Percentiles rank a stretch among this genome's conserved stretches.
These are phyloP conservation scores for Hymenoscyphus infarciens DNA, from an alignment of 2,329 filamentous ascomycete genomes.

Conservation along the genomic window DNA sequence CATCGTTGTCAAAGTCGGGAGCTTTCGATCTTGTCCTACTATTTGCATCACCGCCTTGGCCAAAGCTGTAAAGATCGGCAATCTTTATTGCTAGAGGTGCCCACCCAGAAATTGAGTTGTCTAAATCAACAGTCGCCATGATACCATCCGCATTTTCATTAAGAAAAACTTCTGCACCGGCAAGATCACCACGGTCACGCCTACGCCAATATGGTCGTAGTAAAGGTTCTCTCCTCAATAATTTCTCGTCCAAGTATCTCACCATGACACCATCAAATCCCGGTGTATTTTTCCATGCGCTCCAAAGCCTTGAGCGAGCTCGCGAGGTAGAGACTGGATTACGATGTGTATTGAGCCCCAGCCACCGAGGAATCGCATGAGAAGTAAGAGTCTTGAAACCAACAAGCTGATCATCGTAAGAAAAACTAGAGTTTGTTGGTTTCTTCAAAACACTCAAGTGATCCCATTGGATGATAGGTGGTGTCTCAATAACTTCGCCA, in stretches of 20 bases:
- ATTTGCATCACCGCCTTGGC: slow-evolving; percentile 38
- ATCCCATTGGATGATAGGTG: slow-evolving; percentile 51
- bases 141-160: slow-evolving; percentile 35
- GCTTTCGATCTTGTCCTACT: slow-evolving; percentile 38
- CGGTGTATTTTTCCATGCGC: slow-evolving; percentile 43
- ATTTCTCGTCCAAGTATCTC: slow-evolving; percentile 46
- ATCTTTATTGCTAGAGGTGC: slow-evolving; percentile 38
- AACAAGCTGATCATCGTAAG: slow-evolving; percentile 50
- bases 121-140: slow-evolving; percentile 36
- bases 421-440: slow-evolving; percentile 41
- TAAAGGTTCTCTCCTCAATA: slow-evolving; percentile 41
- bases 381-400: slow-evolving; percentile 39
- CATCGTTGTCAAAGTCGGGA: slow-evolving; percentile 40
- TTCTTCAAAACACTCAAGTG: slow-evolving; percentile 42
- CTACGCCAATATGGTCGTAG: slow-evolving; percentile 40
- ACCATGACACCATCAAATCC: slow-evolving; percentile 45
- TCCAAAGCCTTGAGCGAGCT: slow-evolving; percentile 45
- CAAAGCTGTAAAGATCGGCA: slow-evolving; percentile 38
- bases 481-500: slow-evolving; percentile 47
- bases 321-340: slow-evolving; percentile 41
- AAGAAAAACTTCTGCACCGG: slow-evolving; percentile 41
- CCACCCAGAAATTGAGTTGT: slow-evolving; percentile 35
- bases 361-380: slow-evolving; percentile 33
- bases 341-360: slow-evolving; percentile 39
- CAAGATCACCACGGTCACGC: slow-evolving; percentile 39